Conservation (phyloP, 257 asterid species). For the Solanum corneliomulleri region DNA sequence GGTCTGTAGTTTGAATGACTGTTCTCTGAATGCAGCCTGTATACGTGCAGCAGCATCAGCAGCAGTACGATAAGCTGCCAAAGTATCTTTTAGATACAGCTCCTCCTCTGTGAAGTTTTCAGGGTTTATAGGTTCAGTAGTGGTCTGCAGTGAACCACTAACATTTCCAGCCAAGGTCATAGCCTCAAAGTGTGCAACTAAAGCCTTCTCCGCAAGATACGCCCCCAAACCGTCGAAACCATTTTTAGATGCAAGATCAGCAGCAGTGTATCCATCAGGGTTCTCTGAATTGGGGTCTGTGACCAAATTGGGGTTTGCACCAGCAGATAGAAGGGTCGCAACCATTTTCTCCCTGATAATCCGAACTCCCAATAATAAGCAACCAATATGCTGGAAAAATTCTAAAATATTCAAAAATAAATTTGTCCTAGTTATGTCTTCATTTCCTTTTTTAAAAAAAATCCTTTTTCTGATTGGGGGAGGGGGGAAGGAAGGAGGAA, state of each 20-base stretch:
- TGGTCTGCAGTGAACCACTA: constrained; percentile 67
- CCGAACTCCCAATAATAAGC: constrained; percentile 2
- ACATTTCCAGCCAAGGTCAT: constrained; percentile 94
- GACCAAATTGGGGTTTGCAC: constrained; percentile 86
- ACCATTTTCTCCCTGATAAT: constrained; percentile 85
- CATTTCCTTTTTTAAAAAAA: not conserved
- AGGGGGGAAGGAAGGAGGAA: not conserved
- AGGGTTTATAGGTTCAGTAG: constrained; percentile 21
- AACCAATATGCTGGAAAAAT: not conserved
- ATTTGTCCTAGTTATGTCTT: not conserved
- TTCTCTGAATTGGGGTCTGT: constrained; percentile 74
- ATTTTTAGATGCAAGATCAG: constrained; percentile 81
- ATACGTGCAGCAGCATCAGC: constrained; percentile 99
- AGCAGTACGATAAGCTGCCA: constrained; percentile 89
- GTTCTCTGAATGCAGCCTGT: constrained; percentile 90
- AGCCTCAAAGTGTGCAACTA: constrained; percentile 74
- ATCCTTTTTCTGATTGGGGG: not conserved
- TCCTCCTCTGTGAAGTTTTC: constrained; percentile 66
- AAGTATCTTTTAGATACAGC: constrained; percentile 58
- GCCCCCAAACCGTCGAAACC: constrained; percentile 91
- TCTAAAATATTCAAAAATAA: not conserved
- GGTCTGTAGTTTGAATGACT: constrained; percentile 39
- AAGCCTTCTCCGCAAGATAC: constrained; percentile 89
- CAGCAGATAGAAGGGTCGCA: constrained; percentile 80
- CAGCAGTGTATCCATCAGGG: constrained; percentile 77